Conservation (phyloP, 2,329 filamentous ascomycete genomes). For the Daldinia eschscholtzii region DNA sequence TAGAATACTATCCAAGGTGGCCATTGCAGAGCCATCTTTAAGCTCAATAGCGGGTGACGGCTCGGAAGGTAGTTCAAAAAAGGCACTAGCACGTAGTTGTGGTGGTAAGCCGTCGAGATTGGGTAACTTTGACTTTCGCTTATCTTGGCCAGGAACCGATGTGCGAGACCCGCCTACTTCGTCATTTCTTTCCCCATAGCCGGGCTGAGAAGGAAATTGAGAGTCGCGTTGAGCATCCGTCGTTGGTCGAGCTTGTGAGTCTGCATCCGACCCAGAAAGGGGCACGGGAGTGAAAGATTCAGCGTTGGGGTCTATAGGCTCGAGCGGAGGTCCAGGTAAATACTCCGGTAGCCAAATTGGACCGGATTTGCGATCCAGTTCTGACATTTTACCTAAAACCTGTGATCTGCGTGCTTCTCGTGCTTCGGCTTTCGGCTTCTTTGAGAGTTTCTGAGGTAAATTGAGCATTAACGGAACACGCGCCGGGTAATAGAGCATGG, state of each 20-base stretch:
- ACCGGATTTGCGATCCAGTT: conserved; percentile 52
- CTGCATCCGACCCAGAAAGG: conserved; percentile 16
- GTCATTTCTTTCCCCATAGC: conserved; percentile 6
- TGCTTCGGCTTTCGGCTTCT: conserved; percentile 72
- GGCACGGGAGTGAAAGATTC: conserved; percentile 30
- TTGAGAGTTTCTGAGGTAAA: conserved; percentile 87
- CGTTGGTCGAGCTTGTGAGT: conserved; percentile 17
- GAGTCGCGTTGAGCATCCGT: conserved; percentile 27
- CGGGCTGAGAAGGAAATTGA: conserved; percentile 23
- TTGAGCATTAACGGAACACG: conserved; percentile 95
- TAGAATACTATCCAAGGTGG: conserved; percentile 90
- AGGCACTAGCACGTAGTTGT: conserved; percentile 89
- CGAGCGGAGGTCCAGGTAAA: conserved; percentile 48
- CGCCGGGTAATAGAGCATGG: conserved; percentile 95
- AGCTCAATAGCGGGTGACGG: conserved; percentile 64
- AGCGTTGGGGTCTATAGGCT: conserved; percentile 49
- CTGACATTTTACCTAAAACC: conserved; percentile 73
- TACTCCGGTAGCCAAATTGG: conserved; percentile 51
- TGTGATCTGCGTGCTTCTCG: conserved; percentile 80
- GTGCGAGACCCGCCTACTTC: conserved; percentile 54
- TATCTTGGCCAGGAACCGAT: conserved; percentile 54
- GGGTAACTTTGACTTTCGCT: conserved; percentile 56
- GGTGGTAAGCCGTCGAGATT: conserved; percentile 74
- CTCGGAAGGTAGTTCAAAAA: conserved; percentile 79
- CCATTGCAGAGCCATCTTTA: conserved; percentile 85